Conservation (phyloP, 495 filamentous ascomycete species). For the Penicillium subrubescens region DNA sequence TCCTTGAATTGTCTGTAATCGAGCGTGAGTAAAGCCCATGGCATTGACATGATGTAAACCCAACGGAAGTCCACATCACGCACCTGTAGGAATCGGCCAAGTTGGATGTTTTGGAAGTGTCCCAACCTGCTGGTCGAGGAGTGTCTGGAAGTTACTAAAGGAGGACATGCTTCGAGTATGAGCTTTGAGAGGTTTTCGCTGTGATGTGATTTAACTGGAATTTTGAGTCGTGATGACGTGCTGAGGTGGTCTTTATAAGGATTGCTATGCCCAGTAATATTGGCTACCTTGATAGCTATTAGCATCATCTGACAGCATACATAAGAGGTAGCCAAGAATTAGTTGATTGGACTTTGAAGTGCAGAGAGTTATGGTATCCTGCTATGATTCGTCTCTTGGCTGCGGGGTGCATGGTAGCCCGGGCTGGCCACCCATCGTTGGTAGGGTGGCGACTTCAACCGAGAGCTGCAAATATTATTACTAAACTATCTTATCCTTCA, state of each 20-base stretch:
- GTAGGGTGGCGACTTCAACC: neutral
- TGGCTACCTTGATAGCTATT: neutral
- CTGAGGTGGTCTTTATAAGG: neutral
- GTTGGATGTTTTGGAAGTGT: slow-evolving; percentile 12
- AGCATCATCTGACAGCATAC: slow-evolving; percentile 1
- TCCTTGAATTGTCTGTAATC: slow-evolving; percentile 7
- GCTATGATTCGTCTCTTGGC: slow-evolving; percentile 11
- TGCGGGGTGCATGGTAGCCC: neutral
- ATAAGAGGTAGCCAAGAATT: neutral
- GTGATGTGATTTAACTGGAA: neutral
- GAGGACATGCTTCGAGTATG: slow-evolving; percentile 9
- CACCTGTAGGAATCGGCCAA: slow-evolving; percentile 11
- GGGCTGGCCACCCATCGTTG: neutral
- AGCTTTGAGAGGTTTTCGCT: neutral
- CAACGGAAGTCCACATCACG: neutral
- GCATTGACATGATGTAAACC: neutral
- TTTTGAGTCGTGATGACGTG: neutral
- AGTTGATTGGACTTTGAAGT: neutral
- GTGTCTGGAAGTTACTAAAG: slow-evolving; percentile 24
- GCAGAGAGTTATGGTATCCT: neutral
- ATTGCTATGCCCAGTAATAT: neutral
- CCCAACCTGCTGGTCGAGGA: slow-evolving; percentile 27
- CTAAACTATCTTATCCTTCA: neutral
- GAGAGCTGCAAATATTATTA: neutral
- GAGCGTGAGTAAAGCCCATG: neutral